phyloP scores from a whole-genome alignment of 345 rosid species.

The Eucalyptus regnans region DNA sequence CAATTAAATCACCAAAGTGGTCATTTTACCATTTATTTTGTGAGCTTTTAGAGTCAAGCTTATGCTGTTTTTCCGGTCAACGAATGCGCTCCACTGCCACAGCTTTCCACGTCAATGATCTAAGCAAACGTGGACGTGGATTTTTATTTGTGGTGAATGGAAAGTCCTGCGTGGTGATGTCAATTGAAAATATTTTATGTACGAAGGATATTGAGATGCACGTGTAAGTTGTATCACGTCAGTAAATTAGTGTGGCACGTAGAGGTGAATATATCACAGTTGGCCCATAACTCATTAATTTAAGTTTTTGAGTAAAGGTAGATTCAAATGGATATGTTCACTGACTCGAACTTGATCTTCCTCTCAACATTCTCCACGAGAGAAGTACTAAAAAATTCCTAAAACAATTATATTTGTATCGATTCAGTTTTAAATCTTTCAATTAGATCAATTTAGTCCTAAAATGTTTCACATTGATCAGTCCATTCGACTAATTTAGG shows the following conservation, averaged over 20 bases:
- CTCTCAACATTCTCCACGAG: not conserved
- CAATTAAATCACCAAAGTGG: not conserved
- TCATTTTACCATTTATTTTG: not conserved
- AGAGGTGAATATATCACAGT: fast-evolving
- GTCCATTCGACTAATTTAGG: too few relatives aligned
- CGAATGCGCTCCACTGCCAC: not conserved
- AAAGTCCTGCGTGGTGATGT: not conserved
- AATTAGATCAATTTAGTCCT: too few relatives aligned
- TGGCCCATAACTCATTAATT: too few relatives aligned
- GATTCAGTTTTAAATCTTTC: too few relatives aligned
- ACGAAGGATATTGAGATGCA: not conserved
- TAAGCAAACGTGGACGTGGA: not conserved
- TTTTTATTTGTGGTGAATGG: not conserved
- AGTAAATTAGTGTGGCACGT: fast-evolving
- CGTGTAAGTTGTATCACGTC: fast-evolving
- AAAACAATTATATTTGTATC: too few relatives aligned
- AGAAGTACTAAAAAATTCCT: not conserved
- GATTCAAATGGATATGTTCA: not conserved
- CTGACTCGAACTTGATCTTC: fast-evolving
- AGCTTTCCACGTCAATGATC: not conserved
- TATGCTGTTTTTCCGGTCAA: not conserved
- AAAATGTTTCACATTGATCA: too few relatives aligned
- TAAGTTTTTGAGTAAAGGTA: fast-evolving
- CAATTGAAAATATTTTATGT: not conserved
- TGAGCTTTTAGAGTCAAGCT: not conserved